Conservation (phyloP, 352 stramenopile genomes). For the Phytopythium chamaehyphon region DNA sequence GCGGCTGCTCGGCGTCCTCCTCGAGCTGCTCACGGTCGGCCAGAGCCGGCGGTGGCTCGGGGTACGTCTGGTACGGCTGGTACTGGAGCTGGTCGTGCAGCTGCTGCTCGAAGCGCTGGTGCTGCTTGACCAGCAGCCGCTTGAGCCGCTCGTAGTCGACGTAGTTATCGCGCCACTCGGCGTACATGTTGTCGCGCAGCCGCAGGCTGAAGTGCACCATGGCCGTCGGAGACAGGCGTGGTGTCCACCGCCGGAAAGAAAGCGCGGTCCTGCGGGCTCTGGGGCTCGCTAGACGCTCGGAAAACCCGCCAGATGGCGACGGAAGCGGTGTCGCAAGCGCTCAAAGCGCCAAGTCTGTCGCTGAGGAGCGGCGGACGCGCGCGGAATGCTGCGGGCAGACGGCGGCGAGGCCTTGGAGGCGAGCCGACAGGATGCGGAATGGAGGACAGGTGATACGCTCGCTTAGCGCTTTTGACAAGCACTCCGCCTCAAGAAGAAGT, state of each 20-base stretch:
- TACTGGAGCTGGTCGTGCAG: conserved; percentile 6
- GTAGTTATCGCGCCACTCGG: conserved; percentile 87
- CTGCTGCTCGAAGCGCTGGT: conserved; percentile 34
- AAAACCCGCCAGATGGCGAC: too few relatives aligned
- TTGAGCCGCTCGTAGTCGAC: conserved; percentile 90
- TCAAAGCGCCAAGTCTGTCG: too few relatives aligned
- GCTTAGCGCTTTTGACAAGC: too few relatives aligned
- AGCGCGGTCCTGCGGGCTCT: not conserved
- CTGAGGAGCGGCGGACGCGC: too few relatives aligned
- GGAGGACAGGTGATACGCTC: too few relatives aligned
- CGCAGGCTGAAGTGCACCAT: conserved; percentile 82
- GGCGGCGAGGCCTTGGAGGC: too few relatives aligned
- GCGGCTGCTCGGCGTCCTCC: conserved; percentile 17
- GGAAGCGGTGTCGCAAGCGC: too few relatives aligned
- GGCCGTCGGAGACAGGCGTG: not conserved
- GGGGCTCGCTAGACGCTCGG: too few relatives aligned
- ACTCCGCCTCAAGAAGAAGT: too few relatives aligned
- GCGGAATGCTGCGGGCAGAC: too few relatives aligned
- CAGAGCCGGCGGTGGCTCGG: conserved; percentile 11
- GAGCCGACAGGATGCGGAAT: too few relatives aligned
- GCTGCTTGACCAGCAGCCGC: conserved; percentile 65
- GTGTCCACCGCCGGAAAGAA: not conserved
- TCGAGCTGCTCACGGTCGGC: conserved; percentile 11
- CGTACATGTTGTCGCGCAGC: conserved; percentile 80
- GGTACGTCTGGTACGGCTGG: conserved; percentile 9